Base-by-base conservation (phyloP, 768 basidiomycete species). In the Rhodotorula babjevae region DNA sequence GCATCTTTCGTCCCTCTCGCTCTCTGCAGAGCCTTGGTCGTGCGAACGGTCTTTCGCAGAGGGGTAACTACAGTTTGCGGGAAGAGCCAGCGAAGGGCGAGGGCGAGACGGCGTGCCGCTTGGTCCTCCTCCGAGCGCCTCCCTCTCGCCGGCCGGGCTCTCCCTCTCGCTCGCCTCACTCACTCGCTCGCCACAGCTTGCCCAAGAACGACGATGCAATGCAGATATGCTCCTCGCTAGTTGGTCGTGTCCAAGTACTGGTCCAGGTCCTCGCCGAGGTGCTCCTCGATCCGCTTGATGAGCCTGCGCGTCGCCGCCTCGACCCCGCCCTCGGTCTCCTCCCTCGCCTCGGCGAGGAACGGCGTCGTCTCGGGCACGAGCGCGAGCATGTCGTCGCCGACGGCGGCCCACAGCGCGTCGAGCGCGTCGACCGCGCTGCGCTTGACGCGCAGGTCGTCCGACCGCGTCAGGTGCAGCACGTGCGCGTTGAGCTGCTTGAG, bases 401-500 rank as follows among this genome's bases (percentile, higher is more conserved):
- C 68, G 3, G 65, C 58, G 19, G 68, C 60, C 95, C 95, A 98
- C 44, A 96, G 79, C n/a, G 84, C 84, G 42, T 86, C 86, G 23
- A 89, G 83, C 74, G 87, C 89, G 14, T 82, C 80, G 61, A 98
- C 81, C 2, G 92, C 91, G 61, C 86, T 85, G 19, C 92, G 79
- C 14, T 92, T 87, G n/a, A 88, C 81, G 29, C 84, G 83, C 5
- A 85, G 81, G 71, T 91, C 88, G 67, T 96, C 93, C 10, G 90
- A 89, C 25, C 93, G 88, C 0, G 93, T 95, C 72, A 91, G 87
- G 88, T 95, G 90, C 64, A 96, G 86, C 42, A 97, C 79, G 67
- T 87, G 85, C 31, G 91, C 84, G 83, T 97, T 97, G 81, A 96
- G 83, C 16, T 84, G 79, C 80, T 96, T 95, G 74, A 94, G 86